Evolutionary conservation across 768 basidiomycete genomes (phyloP).

Genomic region (Cantharellus anzutake): DNA sequence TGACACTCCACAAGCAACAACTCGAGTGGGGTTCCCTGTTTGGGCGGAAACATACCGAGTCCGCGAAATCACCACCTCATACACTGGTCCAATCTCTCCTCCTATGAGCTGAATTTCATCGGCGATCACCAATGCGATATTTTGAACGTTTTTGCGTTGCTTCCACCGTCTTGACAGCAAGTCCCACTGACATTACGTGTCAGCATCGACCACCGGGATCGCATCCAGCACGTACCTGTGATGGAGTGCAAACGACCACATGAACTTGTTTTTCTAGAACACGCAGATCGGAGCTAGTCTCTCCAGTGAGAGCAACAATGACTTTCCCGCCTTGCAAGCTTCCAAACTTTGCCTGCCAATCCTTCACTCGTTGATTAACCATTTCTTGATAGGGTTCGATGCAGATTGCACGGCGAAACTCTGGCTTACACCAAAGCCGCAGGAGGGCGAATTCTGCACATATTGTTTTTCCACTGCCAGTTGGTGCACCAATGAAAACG

Average conservation of each 20-base stretch:
- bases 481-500: conserved; percentile 89
- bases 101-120: conserved; percentile 93
- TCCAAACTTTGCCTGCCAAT: conserved; percentile 79
- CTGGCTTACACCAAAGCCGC: conserved; percentile 81
- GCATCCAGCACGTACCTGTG: conserved; percentile 32
- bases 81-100: conserved; percentile 87
- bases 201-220: conserved; percentile 1
- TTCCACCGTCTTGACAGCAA: conserved; percentile 87
- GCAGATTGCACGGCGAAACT: conserved; percentile 73
- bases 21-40: conserved; percentile 79
- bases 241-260: conserved; percentile 84
- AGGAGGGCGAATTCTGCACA: conserved; percentile 93
- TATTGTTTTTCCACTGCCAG: conserved; percentile 93
- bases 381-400: conserved; percentile 96
- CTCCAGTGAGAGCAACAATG: conserved; percentile 84
- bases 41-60: conserved; percentile 95
- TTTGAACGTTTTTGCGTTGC: conserved; percentile 91
- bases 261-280: conserved; percentile 71
- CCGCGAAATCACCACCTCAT: conserved; percentile 88
- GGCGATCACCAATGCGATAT: conserved; percentile 77
- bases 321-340: conserved; percentile 79
- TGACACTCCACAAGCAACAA: conserved; percentile 89
- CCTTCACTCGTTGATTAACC: conserved; percentile 76
- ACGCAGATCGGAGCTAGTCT: conserved; percentile 80
- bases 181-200: conserved; percentile 52